These are phyloP conservation scores for Phytopythium aichiense DNA, from an alignment of 352 stramenopile genomes.

Conservation along the genomic window DNA sequence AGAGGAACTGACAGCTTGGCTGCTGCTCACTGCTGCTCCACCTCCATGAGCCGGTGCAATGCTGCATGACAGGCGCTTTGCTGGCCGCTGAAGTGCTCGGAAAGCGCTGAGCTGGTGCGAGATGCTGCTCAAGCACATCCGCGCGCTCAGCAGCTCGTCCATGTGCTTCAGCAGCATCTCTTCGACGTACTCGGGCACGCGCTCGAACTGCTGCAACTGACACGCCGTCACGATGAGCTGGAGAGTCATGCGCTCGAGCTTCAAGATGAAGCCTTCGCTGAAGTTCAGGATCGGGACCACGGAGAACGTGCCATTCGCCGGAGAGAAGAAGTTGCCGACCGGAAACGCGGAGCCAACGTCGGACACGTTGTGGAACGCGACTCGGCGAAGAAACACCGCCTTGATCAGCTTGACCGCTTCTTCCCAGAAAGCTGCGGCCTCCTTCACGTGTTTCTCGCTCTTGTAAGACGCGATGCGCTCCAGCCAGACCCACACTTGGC, in stretches of 20 bases:
- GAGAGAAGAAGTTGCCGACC: conserved; percentile 25
- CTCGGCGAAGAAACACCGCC: conserved; percentile 70
- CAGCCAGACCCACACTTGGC: conserved; percentile 76
- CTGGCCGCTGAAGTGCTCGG: conserved; percentile 43
- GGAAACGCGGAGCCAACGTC: conserved; percentile 24
- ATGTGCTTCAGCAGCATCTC: conserved; percentile 59
- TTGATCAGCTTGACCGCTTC: conserved; percentile 74
- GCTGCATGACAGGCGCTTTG: conserved; percentile 20
- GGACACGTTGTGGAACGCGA: conserved; percentile 56
- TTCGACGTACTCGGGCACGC: conserved; percentile 68
- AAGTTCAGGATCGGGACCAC: conserved; percentile 83
- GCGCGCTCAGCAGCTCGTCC: conserved; percentile 71
- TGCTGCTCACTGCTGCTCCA: conserved; percentile 21
- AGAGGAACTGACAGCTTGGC: conserved; percentile 18
- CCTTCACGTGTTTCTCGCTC: conserved; percentile 69
- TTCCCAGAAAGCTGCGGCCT: conserved; percentile 75
- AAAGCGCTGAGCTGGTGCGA: conserved; percentile 70
- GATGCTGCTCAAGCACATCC: conserved; percentile 71
- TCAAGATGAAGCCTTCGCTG: conserved; percentile 66
- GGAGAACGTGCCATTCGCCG: conserved; percentile 44
- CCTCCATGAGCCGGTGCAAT: conserved; percentile 18
- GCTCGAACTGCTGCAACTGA: conserved; percentile 79
- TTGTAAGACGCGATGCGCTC: conserved; percentile 76
- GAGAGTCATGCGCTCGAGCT: conserved; percentile 61
- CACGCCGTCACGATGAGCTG: conserved; percentile 68